A percentile compares a stretch with the other conserved stretches of the same genome.
Evolutionary conservation across 1,284 basidiomycete genomes (phyloP).

Genomic region (Salmacisia buchloeana): DNA sequence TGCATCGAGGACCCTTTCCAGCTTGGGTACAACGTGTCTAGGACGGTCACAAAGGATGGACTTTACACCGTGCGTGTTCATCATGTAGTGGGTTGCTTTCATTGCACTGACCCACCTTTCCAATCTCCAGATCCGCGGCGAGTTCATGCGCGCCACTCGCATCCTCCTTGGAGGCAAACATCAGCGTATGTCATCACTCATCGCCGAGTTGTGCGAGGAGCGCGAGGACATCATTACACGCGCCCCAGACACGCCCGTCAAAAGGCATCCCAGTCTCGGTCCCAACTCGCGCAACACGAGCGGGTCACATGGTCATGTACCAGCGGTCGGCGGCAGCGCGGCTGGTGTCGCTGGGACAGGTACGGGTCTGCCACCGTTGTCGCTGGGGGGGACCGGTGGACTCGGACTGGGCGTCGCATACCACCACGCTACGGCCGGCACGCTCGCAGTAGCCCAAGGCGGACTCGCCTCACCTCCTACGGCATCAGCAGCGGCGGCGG

Average conservation of each 20-base stretch:
- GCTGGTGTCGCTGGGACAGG: background rate
- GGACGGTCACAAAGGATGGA: conserved; percentile 93
- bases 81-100: background rate
- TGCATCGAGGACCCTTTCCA: conserved; percentile 84
- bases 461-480: background rate
- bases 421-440: conserved; percentile 2
- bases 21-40: conserved; percentile 84
- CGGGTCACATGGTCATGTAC: background rate
- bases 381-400: background rate
- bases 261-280: conserved; percentile 11
- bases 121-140: conserved; percentile 69
- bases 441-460: background rate
- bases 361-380: background rate
- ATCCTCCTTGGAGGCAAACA: conserved; percentile 39
- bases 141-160: conserved; percentile 92
- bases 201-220: conserved; percentile 47
- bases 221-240: conserved; percentile 44
- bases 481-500: background rate
- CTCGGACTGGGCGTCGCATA: background rate
- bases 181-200: conserved; percentile 32
- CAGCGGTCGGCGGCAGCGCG: background rate
- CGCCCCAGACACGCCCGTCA: conserved; percentile 36
- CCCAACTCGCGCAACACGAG: background rate
- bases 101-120: background rate
- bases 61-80: conserved; percentile 70